A percentile compares a stretch with the other conserved stretches of the same genome.
These are phyloP conservation scores for Leccinum rimulosum DNA, from an alignment of 768 basidiomycete genomes.

Conservation along the genomic window DNA sequence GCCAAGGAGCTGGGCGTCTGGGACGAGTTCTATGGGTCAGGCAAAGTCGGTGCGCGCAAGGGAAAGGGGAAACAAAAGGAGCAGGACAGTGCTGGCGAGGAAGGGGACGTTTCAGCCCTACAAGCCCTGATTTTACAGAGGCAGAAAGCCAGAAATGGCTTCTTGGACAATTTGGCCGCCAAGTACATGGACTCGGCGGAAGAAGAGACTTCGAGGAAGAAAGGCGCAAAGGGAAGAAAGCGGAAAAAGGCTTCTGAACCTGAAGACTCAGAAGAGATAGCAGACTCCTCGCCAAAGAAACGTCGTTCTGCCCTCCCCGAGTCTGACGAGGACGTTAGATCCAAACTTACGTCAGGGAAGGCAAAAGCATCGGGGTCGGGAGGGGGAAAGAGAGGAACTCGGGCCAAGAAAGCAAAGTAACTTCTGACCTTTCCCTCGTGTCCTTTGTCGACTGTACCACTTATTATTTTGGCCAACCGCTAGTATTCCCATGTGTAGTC, in stretches of 20 bases:
- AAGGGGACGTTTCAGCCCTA: conserved; percentile 65
- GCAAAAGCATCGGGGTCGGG: conserved; percentile 29
- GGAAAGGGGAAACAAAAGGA: conserved; percentile 50
- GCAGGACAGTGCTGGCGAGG: conserved; percentile 39
- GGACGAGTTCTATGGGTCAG: conserved; percentile 89
- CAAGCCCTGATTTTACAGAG: conserved; percentile 82
- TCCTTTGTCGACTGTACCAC: neutral
- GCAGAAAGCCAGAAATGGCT: conserved; percentile 64
- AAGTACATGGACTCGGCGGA: conserved; percentile 61
- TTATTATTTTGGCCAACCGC: neutral
- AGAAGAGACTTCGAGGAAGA: conserved; percentile 32
- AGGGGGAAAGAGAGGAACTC: conserved; percentile 27
- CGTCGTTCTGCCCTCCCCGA: conserved; percentile 45
- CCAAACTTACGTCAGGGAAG: conserved; percentile 54
- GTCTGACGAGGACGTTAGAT: conserved; percentile 62
- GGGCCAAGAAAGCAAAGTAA: conserved; percentile 38
- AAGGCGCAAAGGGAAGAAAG: conserved; percentile 51
- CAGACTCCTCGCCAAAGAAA: conserved; percentile 50
- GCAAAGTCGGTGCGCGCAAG: conserved; percentile 61
- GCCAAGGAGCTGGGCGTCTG: conserved; percentile 90
- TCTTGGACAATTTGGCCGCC: conserved; percentile 71
- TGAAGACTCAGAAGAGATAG: conserved; percentile 35
- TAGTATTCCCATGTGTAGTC: conserved; percentile 6
- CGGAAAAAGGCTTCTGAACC: conserved; percentile 39
- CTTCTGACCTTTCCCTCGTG: neutral